phyloP scores from a whole-genome alignment of 768 basidiomycete species.

The Psilocybe subaeruginosa region DNA sequence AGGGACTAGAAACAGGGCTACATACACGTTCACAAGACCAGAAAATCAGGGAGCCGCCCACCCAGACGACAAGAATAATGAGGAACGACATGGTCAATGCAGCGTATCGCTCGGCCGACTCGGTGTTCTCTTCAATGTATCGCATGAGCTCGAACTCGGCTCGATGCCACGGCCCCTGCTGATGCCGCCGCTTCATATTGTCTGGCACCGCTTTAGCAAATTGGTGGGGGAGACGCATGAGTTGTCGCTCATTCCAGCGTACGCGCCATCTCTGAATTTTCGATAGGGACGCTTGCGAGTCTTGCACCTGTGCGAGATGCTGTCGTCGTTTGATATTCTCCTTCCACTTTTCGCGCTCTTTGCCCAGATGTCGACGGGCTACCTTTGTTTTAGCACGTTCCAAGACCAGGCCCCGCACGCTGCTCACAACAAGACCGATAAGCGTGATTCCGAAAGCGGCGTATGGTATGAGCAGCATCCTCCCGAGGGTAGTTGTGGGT shows the following conservation, averaged over 20 bases:
- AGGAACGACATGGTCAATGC: constrained; percentile 29
- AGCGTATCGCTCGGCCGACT: constrained; percentile 28
- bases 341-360: constrained; percentile 32
- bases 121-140: constrained; percentile 28
- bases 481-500: constrained; percentile 24
- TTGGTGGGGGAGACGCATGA: constrained; percentile 12
- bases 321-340: constrained; percentile 10
- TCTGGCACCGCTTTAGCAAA: constrained; percentile 7
- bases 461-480: constrained; percentile 40
- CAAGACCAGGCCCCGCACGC: constrained; percentile 40
- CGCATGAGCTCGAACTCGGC: constrained; percentile 44
- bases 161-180: constrained; percentile 30
- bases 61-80: constrained; percentile 23
- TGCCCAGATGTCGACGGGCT: constrained; percentile 32
- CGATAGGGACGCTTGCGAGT: not conserved
- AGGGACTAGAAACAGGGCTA: not conserved
- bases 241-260: not conserved
- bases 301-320: not conserved
- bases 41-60: constrained; percentile 38
- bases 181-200: constrained; percentile 21
- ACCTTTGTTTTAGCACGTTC: constrained; percentile 39
- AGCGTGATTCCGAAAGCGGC: constrained; percentile 39
- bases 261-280: not conserved
- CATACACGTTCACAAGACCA: constrained; percentile 36
- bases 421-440: constrained; percentile 40